Percentiles rank a stretch among this genome's conserved stretches.
phyloP scores from a whole-genome alignment of 768 basidiomycete species.

The Mycena galericulata region DNA sequence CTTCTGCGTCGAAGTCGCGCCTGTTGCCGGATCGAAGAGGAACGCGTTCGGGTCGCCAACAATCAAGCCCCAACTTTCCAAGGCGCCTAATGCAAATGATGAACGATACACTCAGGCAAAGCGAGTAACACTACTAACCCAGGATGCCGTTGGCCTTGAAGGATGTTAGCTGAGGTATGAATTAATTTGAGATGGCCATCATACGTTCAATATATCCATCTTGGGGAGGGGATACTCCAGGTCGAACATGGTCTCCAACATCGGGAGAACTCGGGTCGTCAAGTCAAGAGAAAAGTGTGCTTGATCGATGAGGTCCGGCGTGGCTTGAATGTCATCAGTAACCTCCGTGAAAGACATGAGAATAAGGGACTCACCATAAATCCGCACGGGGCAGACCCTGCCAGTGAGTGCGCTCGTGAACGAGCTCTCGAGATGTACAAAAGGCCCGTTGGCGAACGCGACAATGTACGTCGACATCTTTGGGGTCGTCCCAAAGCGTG shows the following conservation, averaged over 20 bases:
- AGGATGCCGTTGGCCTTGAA: background rate
- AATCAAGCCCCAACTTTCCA: conserved; percentile 82
- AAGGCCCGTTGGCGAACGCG: conserved; percentile 72
- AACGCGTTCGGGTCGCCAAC: conserved; percentile 74
- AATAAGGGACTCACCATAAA: conserved; percentile 60
- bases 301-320: conserved; percentile 69
- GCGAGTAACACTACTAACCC: background rate
- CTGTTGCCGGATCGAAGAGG: conserved; percentile 66
- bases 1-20: conserved; percentile 66
- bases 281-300: conserved; percentile 73
- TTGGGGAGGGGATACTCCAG: conserved; percentile 83
- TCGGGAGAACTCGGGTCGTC: conserved; percentile 66
- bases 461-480: conserved; percentile 77
- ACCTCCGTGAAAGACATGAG: background rate
- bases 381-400: conserved; percentile 68
- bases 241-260: conserved; percentile 78
- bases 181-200: conserved; percentile 62
- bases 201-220: conserved; percentile 73
- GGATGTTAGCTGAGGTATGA: background rate
- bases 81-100: conserved; percentile 65
- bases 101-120: background rate
- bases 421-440: conserved; percentile 63
- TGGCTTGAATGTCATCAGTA: conserved; percentile 49
- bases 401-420: conserved; percentile 73
- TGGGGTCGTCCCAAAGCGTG: conserved; percentile 71